Percentiles rank a stretch among this genome's conserved stretches.
Conservation (phyloP, 768 basidiomycete species). For the Russula earlei region DNA sequence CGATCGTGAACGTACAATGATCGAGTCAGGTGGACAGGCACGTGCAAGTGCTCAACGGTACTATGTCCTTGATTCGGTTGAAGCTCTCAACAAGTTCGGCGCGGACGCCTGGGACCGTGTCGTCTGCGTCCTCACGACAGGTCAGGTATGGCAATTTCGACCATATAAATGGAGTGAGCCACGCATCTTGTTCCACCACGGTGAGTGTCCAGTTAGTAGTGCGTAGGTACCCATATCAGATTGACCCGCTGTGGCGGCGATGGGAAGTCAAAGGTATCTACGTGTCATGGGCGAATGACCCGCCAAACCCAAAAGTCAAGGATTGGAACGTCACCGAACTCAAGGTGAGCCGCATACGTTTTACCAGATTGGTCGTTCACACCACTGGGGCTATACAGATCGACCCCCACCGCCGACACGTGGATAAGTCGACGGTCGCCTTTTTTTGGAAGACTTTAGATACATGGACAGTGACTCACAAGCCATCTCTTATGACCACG, state of each 20-base stretch:
- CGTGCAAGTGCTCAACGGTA: conserved; percentile 45
- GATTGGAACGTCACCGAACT: conserved; percentile 98
- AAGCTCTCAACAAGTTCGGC: conserved; percentile 87
- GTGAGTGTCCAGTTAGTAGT: conserved; percentile 34
- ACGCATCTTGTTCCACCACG: conserved; percentile 84
- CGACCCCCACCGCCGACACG: conserved; percentile 80
- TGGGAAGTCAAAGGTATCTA: conserved; percentile 85
- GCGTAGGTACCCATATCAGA: background rate
- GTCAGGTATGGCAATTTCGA: conserved; percentile 96
- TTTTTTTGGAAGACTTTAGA: conserved; percentile 95
- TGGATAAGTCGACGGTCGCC: conserved; percentile 90
- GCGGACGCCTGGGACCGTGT: conserved; percentile 95
- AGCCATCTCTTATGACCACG: conserved; percentile 59
- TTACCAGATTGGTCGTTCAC: background rate
- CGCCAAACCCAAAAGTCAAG: conserved; percentile 77
- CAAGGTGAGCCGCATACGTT: conserved; percentile 41
- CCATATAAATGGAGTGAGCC: conserved; percentile 98
- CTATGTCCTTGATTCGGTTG: conserved; percentile 85
- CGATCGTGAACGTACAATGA: conserved; percentile 70
- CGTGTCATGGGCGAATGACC: conserved; percentile 90
- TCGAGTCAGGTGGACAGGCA: conserved; percentile 57
- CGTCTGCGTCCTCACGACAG: conserved; percentile 96
- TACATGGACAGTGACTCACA: conserved; percentile 71
- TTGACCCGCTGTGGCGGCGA: background rate
- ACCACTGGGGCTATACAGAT: conserved; percentile 42